Percentiles rank a stretch among this genome's conserved stretches.
Evolutionary conservation across 345 rosid genomes (phyloP).

Genomic region (Cardamine chenopodiifolia): DNA sequence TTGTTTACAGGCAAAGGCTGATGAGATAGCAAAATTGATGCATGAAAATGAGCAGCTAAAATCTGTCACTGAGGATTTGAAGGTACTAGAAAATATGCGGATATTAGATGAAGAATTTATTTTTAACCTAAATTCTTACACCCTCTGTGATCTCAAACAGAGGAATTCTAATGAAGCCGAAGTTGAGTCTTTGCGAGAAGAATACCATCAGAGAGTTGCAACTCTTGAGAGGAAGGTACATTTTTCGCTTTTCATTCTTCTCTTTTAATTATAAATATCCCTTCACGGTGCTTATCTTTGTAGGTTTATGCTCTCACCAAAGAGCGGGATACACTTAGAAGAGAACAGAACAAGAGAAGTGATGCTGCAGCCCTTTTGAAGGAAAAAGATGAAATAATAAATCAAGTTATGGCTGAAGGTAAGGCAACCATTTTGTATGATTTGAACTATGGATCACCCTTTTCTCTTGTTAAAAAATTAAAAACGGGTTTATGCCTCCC

Average conservation of each 20-base stretch:
- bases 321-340: slow-evolving; percentile 97
- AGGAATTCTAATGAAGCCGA: slow-evolving; percentile 89
- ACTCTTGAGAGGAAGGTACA: slow-evolving; percentile 94
- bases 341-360: slow-evolving; percentile 92
- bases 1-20: slow-evolving; percentile 89
- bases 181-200: slow-evolving; percentile 94
- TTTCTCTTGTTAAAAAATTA: neutral
- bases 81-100: slow-evolving; percentile 55
- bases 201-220: slow-evolving; percentile 96
- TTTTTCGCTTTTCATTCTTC: slow-evolving; percentile 5
- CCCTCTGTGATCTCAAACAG: slow-evolving; percentile 55
- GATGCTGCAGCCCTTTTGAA: slow-evolving; percentile 97
- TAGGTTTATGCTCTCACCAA: slow-evolving; percentile 96
- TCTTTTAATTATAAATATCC: slow-evolving; percentile 18
- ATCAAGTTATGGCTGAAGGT: slow-evolving; percentile 99
- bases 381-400: slow-evolving; percentile 99
- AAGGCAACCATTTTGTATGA: slow-evolving; percentile 38
- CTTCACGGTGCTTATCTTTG: slow-evolving; percentile 25
- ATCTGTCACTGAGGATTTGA: slow-evolving; percentile 73
- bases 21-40: slow-evolving; percentile 93
- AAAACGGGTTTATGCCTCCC: slow-evolving; percentile 1
- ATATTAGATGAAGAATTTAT: slow-evolving; percentile 20
- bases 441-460: neutral
- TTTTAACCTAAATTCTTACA: slow-evolving; percentile 27
- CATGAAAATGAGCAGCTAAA: slow-evolving; percentile 95